Conservation (phyloP, 148 eudicot genomes). For the Cornus kousa region DNA sequence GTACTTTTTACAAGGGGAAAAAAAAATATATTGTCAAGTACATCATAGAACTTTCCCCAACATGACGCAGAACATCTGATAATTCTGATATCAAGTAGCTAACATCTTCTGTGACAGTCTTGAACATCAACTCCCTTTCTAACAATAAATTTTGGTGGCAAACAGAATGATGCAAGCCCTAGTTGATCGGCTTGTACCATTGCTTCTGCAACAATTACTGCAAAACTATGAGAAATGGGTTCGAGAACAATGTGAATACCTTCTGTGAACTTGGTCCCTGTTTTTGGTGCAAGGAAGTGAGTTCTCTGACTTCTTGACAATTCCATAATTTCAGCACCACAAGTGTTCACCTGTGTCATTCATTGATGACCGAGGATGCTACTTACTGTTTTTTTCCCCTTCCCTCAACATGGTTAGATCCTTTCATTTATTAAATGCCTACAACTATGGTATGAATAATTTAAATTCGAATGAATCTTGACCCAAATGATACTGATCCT, state of each 20-base stretch:
- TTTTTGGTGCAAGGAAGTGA: neutral
- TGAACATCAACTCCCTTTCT: neutral
- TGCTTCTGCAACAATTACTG: conserved; percentile 57
- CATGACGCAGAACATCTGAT: neutral
- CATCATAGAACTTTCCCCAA: neutral
- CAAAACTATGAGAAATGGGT: conserved; percentile 69
- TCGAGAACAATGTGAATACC: conserved; percentile 25
- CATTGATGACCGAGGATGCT: neutral
- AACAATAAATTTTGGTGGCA: conserved; percentile 10
- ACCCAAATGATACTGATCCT: neutral
- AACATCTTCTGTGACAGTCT: neutral
- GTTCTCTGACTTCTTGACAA: neutral
- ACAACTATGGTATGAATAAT: neutral
- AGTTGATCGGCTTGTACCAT: conserved; percentile 73
- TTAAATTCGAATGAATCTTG: neutral
- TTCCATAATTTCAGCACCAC: neutral
- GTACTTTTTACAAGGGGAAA: neutral
- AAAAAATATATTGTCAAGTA: neutral
- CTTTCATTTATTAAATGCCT: neutral
- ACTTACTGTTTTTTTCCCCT: neutral
- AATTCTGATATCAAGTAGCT: neutral
- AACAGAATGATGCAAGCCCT: conserved; percentile 86
- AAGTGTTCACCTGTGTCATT: neutral
- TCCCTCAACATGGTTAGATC: neutral
- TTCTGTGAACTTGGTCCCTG: neutral